These are phyloP conservation scores for Colletotrichum incanum DNA, from an alignment of 2,329 filamentous ascomycete species.

Conservation along the genomic window DNA sequence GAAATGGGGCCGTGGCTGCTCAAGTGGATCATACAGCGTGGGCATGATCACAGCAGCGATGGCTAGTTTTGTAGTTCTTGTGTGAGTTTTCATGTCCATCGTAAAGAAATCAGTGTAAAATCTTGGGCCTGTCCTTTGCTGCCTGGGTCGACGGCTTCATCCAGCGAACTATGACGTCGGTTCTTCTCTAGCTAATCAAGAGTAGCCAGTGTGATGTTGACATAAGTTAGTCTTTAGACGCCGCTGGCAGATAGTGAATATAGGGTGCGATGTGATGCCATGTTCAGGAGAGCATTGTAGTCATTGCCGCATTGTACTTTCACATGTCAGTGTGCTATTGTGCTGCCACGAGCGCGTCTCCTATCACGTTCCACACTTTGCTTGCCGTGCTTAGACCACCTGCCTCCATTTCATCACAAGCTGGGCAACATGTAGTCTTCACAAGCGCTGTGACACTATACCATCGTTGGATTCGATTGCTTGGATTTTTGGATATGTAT, in stretches of 20 bases:
- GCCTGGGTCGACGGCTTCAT: neutral
- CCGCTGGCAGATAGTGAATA: no score
- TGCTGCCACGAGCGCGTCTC: neutral
- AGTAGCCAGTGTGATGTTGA: neutral
- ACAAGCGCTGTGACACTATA: neutral
- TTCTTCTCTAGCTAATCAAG: neutral
- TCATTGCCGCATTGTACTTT: neutral
- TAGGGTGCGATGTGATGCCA: neutral
- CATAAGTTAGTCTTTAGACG: neutral
- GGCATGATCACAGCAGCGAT: neutral
- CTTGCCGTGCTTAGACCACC: neutral
- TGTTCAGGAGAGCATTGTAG: no score
- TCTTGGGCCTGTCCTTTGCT: no score
- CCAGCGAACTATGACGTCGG: neutral
- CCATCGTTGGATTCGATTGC: constrained; percentile 9
- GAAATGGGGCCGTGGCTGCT: constrained; percentile 18
- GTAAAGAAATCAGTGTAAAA: neutral
- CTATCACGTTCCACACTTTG: neutral
- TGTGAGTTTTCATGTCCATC: neutral
- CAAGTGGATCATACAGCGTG: neutral
- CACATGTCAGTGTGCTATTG: no score
- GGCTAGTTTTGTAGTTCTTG: neutral
- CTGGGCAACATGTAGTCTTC: neutral
- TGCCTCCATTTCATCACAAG: neutral
- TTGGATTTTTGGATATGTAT: constrained; percentile 31